Base-by-base conservation (phyloP, 2,329 filamentous ascomycete species). In the Hypoxylon sp. region DNA sequence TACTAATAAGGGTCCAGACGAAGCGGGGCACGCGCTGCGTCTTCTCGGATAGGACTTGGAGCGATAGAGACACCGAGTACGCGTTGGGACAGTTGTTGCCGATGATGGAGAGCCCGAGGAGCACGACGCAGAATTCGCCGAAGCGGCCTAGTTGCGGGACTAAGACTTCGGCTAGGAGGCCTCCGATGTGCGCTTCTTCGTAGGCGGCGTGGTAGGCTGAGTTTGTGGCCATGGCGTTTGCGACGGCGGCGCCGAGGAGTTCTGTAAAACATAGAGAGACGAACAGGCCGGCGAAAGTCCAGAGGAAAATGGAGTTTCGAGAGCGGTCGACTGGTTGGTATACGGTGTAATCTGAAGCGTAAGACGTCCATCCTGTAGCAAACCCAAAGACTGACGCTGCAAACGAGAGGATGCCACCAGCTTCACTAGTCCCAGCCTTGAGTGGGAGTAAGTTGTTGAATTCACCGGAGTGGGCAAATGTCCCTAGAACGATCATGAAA, bases 271-370 rank as follows among this genome's bases (percentile, higher is more conserved):
- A 82, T 1, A 95, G 86, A 1, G 92, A 90, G 70, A 92, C 80
- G 70, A 92, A 87, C 13, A 96, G 83, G 9, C 93, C 93, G 24
- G 82, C 77, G 78, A 90, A 92, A 31, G 92, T 92, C 76, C 88
- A 89, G 66, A 87, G 74, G 79, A 94, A 95, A 67, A 94, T 84
- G 67, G 89, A 88, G 46, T 78, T 78, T 22, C 88, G 85, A 31
- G 86, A 86, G 44, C 88, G 88, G 24, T 80, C 84, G 2, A 84
- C 82, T 0, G 92, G 91, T 74, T 94, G 92, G 79, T 94, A 94
- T 55, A 93, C 91, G 22, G 91, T 93, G 78, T 94, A 95, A 76
- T 95, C 92, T 8, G 91, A 90, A 0, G 92, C 91, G 66, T 90
- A 92, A 5, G 87, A 87, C 1, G 90, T 89, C 92, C 93, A 96